Base-by-base conservation (phyloP, 2,329 filamentous ascomycete genomes). In the Fusarium sp. region DNA sequence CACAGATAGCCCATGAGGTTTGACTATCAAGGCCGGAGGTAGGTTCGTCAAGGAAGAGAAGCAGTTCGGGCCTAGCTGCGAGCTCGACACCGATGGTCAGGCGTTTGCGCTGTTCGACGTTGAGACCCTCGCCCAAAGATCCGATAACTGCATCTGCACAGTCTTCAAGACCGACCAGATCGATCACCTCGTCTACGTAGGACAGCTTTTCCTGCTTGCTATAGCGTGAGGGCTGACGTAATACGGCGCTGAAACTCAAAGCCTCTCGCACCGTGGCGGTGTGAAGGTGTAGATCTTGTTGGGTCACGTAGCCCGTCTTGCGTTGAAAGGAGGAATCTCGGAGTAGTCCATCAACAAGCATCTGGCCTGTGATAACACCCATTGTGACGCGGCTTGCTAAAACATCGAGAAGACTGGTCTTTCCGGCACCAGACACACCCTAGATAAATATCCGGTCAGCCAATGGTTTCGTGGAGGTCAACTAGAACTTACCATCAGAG, bases 301-400 rank as follows among this genome's bases (percentile, higher is more conserved):
- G 93, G 75, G 96, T 92, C 24, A 94, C 93, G 71, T 96, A 96
- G 38, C 93, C 93, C 0, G 92, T 95, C 80, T 94, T 94, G 58
- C 93, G 90, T 77, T 96, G 93, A 85, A 97, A 97, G 0, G 91
- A 93, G 11, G 85, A 84, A 69, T 94, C 92, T 31, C 91, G 88
- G 33, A 87, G 87, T 36, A 84, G 85, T 15, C 85, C 86, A 58
- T 88, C 83, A 6, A 88, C 84, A 0, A 87, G 78, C 89, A 96
- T 94, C 65, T 94, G 90, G 50, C 94, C 94, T 5, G 87, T 88
- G 33, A 97, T 92, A 14, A 96, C 90, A 76, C 94, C 94, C 89
- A 94, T 94, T 1, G 91, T 94, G 5, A 92, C 91, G 76, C 94
- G 90, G 57, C 90, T 92, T 36, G 94, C 94, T 43, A 97, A 84